Evolutionary conservation across 2,329 filamentous ascomycete species (phyloP).

Genomic region (Aspergillus unguis): DNA sequence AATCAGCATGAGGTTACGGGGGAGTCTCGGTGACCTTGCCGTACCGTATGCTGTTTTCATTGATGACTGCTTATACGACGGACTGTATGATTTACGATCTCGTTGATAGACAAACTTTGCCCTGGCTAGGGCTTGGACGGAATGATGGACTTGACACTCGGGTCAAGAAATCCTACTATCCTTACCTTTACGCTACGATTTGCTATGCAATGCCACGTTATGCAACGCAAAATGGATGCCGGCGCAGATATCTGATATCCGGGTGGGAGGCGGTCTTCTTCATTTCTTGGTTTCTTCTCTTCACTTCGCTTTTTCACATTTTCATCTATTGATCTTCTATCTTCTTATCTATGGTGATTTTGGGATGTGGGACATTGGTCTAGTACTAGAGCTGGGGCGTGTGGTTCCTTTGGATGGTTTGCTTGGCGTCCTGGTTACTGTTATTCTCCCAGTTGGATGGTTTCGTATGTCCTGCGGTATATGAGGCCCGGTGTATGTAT

Average conservation of each 20-base stretch:
- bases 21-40: conserved; percentile 25
- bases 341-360: conserved; percentile 2
- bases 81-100: conserved; percentile 31
- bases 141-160: too few relatives aligned
- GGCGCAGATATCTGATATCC: conserved; percentile 5
- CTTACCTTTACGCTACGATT: not conserved
- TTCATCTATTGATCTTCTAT: not conserved
- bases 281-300: not conserved
- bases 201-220: not conserved
- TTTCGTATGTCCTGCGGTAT: too few relatives aligned
- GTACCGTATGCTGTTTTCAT: too few relatives aligned
- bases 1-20: conserved; percentile 32
- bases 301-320: conserved; percentile 4
- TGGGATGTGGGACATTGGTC: conserved; percentile 3
- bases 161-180: too few relatives aligned
- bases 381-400: conserved; percentile 9
- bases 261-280: conserved; percentile 3
- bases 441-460: not conserved
- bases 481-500: too few relatives aligned
- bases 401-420: conserved; percentile 2
- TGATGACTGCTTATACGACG: conserved; percentile 23
- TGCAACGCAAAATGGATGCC: conserved; percentile 3
- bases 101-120: conserved; percentile 13
- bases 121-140: not conserved
- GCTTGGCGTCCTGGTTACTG: not conserved